phyloP scores from a whole-genome alignment of 345 rosid genomes.

The rapeseed (Brassica napus) region Da-Ae NC_063447.1:23745501-23746000 shows the following conservation, averaged over 20 bases:
- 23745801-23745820: background rate
- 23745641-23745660: slow-evolving; percentile 41
- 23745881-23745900: background rate
- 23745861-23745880: too few relatives aligned
- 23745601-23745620: background rate
- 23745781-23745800: background rate
- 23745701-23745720: slow-evolving; percentile 58
- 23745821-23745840: background rate
- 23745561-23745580: background rate
- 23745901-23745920: background rate
- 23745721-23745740: slow-evolving; percentile 69
- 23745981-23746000: slow-evolving; percentile 50
- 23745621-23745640: slow-evolving; percentile 24
- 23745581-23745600: background rate
- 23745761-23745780: background rate
- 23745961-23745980: slow-evolving; percentile 73
- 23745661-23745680: slow-evolving; percentile 73
- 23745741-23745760: slow-evolving; percentile 46
- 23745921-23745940: slow-evolving; percentile 60
- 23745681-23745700: slow-evolving; percentile 67
- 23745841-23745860: background rate
- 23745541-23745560: background rate
- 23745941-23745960: slow-evolving; percentile 85
- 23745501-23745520: background rate
- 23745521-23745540: slow-evolving; percentile 11